These are phyloP conservation scores for Multifurca ochricompacta DNA, from an alignment of 768 basidiomycete genomes.

Conservation along the genomic window DNA sequence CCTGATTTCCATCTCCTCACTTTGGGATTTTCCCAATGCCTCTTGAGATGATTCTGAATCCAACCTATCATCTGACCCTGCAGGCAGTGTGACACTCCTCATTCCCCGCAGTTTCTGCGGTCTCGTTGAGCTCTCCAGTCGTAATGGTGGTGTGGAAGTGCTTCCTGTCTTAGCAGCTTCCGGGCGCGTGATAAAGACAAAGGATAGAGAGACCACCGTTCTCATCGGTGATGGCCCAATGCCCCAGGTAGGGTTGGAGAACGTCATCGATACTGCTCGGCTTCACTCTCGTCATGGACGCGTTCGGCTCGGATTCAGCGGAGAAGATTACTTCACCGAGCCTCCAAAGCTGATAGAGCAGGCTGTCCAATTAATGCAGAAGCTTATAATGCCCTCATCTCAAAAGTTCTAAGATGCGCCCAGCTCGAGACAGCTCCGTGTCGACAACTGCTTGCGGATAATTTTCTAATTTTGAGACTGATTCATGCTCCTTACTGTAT, in stretches of 20 bases:
- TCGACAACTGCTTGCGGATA: background rate
- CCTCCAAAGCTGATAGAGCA: slow-evolving; percentile 4
- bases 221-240: slow-evolving; percentile 10
- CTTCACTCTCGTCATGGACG: slow-evolving; percentile 11
- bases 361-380: slow-evolving; percentile 8
- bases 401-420: background rate
- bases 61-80: background rate
- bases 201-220: slow-evolving; percentile 1
- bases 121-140: slow-evolving; percentile 14
- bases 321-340: slow-evolving; percentile 11
- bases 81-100: slow-evolving; percentile 14
- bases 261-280: slow-evolving; percentile 9
- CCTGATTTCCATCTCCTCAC: background rate
- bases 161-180: slow-evolving; percentile 12
- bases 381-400: background rate
- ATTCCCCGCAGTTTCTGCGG: slow-evolving; percentile 18
- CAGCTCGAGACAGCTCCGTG: background rate
- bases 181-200: slow-evolving; percentile 4
- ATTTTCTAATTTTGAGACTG: background rate
- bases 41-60: background rate
- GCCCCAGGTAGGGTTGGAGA: background rate
- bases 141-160: background rate
- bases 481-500: no score
- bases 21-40: background rate
- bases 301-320: slow-evolving; percentile 18